phyloP scores from a whole-genome alignment of 352 stramenopile genomes.

The Peronosclerospora sorghi region DNA sequence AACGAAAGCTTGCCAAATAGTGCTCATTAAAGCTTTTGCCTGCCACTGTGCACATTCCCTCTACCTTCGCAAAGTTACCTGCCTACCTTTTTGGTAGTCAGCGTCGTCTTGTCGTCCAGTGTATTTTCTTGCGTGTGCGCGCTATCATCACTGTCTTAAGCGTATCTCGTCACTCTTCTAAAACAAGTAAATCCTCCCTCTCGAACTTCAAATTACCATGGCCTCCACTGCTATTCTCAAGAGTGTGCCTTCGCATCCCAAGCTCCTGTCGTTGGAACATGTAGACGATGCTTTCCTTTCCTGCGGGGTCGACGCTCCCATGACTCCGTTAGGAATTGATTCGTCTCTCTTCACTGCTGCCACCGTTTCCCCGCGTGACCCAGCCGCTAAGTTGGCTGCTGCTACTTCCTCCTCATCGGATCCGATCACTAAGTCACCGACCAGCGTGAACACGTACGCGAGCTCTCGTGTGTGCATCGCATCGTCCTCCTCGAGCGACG shows the following conservation, averaged over 20 bases:
- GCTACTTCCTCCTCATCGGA: too few species aligned
- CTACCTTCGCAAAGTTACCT: conserved; percentile 1
- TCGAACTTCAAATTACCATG: conserved; percentile 19
- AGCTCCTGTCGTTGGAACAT: conserved; percentile 42
- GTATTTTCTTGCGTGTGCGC: conserved; percentile 27
- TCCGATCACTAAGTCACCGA: too few species aligned
- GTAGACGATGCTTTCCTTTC: conserved; percentile 23
- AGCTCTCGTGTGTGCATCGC: conserved; percentile 20
- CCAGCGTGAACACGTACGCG: conserved; percentile 4
- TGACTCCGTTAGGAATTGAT: conserved; percentile 33
- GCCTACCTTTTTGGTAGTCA: conserved; percentile 3
- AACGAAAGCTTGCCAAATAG: conserved; percentile 23
- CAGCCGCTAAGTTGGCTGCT: conserved; percentile 33
- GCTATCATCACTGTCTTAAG: conserved; percentile 18
- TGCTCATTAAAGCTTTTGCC: conserved; percentile 65
- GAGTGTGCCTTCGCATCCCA: conserved; percentile 25
- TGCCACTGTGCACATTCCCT: conserved; percentile 30
- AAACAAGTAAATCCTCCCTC: conserved; percentile 16
- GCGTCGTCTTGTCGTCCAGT: conserved; percentile 16
- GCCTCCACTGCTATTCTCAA: conserved; percentile 27
- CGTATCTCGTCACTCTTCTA: conserved; percentile 21
- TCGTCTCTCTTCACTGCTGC: conserved; percentile 14
- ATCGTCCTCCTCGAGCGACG: conserved; percentile 17
- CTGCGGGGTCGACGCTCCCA: conserved; percentile 20
- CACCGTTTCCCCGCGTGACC: conserved; percentile 45